Conservation (phyloP, 2,329 filamentous ascomycete genomes). For the Ophiosphaerella korrae region DNA sequence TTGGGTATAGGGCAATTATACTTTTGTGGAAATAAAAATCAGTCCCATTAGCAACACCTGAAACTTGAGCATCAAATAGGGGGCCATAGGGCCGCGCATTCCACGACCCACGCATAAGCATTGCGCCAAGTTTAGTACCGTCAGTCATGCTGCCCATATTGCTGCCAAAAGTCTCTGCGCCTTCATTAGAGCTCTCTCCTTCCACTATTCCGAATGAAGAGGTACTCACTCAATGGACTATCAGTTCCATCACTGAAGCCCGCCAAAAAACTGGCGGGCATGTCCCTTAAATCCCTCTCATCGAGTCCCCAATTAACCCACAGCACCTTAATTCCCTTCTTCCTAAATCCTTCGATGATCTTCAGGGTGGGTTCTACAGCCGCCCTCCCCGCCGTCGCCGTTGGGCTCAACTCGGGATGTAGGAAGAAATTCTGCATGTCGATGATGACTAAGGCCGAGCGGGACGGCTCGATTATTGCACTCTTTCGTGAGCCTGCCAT, state of each 20-base stretch:
- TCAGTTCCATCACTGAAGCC: slow-evolving; percentile 7
- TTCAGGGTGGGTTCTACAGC: slow-evolving; percentile 37
- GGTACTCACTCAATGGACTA: slow-evolving; percentile 11
- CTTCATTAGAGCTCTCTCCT: not conserved
- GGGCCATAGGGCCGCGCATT: slow-evolving; percentile 45
- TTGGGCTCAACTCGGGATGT: slow-evolving; percentile 16
- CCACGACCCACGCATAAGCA: slow-evolving; percentile 44
- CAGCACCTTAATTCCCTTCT: slow-evolving; percentile 38
- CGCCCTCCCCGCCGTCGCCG: slow-evolving; percentile 10
- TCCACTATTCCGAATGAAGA: not conserved
- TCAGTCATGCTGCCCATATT: slow-evolving; percentile 16
- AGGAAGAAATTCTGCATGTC: slow-evolving; percentile 50
- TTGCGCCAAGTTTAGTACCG: slow-evolving; percentile 32
- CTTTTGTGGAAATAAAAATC: slow-evolving; percentile 36
- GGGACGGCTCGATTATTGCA: slow-evolving; percentile 28
- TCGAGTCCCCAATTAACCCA: slow-evolving; percentile 47
- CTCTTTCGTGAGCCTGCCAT: slow-evolving; percentile 16
- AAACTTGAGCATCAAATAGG: slow-evolving; percentile 35
- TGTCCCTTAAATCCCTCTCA: slow-evolving; percentile 36
- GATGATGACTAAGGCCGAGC: slow-evolving; percentile 43
- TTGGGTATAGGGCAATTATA: not conserved
- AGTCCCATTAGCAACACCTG: slow-evolving; percentile 17
- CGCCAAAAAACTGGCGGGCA: slow-evolving; percentile 35
- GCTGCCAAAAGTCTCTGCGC: slow-evolving; percentile 15
- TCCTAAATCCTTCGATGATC: slow-evolving; percentile 42